phyloP scores from a whole-genome alignment of 2,329 filamentous ascomycete species.

The Fusarium acutatum region DNA sequence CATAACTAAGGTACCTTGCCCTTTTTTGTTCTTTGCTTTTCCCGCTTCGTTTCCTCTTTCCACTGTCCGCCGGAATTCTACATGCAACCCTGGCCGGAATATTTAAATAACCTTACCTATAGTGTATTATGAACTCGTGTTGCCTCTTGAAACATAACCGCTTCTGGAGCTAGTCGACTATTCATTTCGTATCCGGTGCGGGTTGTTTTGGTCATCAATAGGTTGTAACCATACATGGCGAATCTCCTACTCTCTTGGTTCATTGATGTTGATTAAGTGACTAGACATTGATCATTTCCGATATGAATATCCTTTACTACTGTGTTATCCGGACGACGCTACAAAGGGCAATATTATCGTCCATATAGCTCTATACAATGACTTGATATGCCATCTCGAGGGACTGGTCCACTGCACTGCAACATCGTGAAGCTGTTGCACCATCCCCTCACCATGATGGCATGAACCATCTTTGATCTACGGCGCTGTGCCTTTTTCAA shows the following conservation, averaged over 20 bases:
- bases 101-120: constrained; percentile 22
- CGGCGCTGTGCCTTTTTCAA: constrained; percentile 17
- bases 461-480: constrained; percentile 9
- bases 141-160: constrained; percentile 24
- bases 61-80: neutral
- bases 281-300: constrained; percentile 6
- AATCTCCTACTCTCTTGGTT: constrained; percentile 11
- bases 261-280: neutral
- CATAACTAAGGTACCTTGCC: neutral
- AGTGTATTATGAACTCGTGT: neutral
- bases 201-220: neutral
- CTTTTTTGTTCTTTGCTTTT: constrained; percentile 8
- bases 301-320: neutral
- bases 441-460: constrained; percentile 16
- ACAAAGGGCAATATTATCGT: constrained; percentile 4
- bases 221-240: neutral
- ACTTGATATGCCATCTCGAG: neutral
- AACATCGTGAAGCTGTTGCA: constrained; percentile 12
- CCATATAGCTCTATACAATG: neutral
- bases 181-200: constrained; percentile 5
- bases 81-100: constrained; percentile 5
- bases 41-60: constrained; percentile 13
- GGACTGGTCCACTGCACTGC: constrained; percentile 12
- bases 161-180: neutral
- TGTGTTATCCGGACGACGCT: neutral